Evolutionary conservation across 2,329 filamentous ascomycete genomes (phyloP).

Genomic region (Calonectria leucothoes): DNA sequence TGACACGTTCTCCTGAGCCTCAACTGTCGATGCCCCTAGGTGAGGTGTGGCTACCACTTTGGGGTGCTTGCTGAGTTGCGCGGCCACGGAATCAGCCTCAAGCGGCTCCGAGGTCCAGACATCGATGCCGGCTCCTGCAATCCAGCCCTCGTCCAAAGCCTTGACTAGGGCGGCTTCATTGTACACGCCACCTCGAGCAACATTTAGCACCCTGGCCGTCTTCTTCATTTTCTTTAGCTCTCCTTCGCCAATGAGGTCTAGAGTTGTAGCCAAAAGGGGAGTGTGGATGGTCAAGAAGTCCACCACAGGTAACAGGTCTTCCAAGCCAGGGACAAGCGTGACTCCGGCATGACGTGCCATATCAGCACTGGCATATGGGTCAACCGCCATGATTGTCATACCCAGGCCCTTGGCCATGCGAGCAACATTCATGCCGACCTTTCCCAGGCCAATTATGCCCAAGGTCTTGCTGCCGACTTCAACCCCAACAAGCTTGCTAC

Average conservation of each 20-base stretch:
- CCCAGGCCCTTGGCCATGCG: constrained; percentile 82
- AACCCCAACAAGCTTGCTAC: constrained; percentile 78
- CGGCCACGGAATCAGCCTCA: constrained; percentile 63
- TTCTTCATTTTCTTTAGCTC: constrained; percentile 79
- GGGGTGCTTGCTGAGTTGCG: constrained; percentile 73
- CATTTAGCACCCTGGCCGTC: constrained; percentile 80
- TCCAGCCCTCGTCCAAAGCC: constrained; percentile 76
- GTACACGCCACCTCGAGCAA: constrained; percentile 83
- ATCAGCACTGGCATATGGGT: constrained; percentile 82
- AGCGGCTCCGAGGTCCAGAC: constrained; percentile 84
- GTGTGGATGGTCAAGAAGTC: constrained; percentile 88
- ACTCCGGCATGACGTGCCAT: constrained; percentile 77
- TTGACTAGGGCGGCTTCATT: constrained; percentile 79
- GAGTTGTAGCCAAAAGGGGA: constrained; percentile 80
- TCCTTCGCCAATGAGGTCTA: constrained; percentile 75
- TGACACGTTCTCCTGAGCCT: constrained; percentile 87
- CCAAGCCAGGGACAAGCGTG: constrained; percentile 66
- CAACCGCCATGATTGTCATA: constrained; percentile 80
- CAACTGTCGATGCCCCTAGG: constrained; percentile 81
- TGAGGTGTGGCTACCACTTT: constrained; percentile 84
- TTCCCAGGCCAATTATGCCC: constrained; percentile 83
- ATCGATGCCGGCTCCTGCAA: constrained; percentile 82
- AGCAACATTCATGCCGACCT: constrained; percentile 84
- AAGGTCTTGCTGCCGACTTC: constrained; percentile 83
- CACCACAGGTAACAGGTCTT: constrained; percentile 70